Percentiles rank a stretch among this genome's conserved stretches.
Conservation (phyloP, 495 filamentous ascomycete species). For the Aspergillus ostianus region DNA sequence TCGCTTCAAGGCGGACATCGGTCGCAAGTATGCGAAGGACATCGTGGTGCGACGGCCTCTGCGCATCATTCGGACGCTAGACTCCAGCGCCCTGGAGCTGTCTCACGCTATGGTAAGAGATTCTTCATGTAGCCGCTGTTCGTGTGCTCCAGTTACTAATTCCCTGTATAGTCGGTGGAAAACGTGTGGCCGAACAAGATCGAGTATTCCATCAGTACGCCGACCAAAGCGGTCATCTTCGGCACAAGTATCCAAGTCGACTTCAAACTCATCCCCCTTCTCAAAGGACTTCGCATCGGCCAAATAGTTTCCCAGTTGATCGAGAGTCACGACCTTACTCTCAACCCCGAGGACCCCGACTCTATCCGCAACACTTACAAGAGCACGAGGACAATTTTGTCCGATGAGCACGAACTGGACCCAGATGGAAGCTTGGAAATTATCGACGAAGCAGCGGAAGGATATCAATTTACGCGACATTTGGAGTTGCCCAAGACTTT, state of each 20-base stretch:
- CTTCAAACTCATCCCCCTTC: constrained; percentile 75
- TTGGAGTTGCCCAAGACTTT: constrained; percentile 76
- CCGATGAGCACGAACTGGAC: constrained; percentile 59
- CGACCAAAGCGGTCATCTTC: constrained; percentile 87
- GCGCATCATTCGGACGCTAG: constrained; percentile 82
- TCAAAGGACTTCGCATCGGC: constrained; percentile 83
- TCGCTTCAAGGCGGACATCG: constrained; percentile 82
- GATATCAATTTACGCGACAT: constrained; percentile 66
- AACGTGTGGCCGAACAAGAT: constrained; percentile 96
- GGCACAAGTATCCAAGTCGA: constrained; percentile 78
- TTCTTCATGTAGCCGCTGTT: background rate
- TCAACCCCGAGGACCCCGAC: constrained; percentile 48
- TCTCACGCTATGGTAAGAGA: constrained; percentile 73
- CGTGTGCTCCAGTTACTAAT: constrained; percentile 14
- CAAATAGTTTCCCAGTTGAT: constrained; percentile 70
- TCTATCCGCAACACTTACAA: constrained; percentile 56
- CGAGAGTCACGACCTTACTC: constrained; percentile 71
- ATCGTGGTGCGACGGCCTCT: constrained; percentile 74
- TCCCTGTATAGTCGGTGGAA: constrained; percentile 61
- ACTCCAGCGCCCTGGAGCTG: constrained; percentile 75
- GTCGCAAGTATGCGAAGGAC: constrained; percentile 77
- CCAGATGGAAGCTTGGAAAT: constrained; percentile 63
- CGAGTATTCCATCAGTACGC: constrained; percentile 84
- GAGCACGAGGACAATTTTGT: constrained; percentile 58
- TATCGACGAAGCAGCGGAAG: constrained; percentile 73